Conservation (phyloP, 352 stramenopile genomes). For the Phytophthora tentaculata region DNA sequence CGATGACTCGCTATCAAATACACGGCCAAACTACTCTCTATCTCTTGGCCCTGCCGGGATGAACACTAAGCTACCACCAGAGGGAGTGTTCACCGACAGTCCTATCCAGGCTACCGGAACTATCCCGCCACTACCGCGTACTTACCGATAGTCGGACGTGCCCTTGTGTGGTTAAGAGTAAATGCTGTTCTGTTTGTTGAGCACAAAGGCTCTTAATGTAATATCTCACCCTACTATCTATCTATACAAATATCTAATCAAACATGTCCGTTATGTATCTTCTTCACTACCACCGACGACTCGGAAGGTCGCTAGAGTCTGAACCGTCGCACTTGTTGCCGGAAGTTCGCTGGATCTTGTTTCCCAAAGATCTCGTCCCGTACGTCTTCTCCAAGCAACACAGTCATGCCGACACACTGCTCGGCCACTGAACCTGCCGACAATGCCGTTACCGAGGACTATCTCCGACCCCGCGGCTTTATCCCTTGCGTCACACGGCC, state of each 20-base stretch:
- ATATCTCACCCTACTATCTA: not conserved
- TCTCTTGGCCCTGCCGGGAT: not conserved
- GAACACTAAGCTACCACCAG: not conserved
- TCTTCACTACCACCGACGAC: not conserved
- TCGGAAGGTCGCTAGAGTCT: not conserved
- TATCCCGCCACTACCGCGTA: not conserved
- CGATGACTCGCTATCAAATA: not conserved
- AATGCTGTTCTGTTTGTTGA: conserved; percentile 14
- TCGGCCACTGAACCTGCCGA: too few species aligned
- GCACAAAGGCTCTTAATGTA: not conserved
- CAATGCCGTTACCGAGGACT: not conserved
- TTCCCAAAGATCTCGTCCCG: too few species aligned
- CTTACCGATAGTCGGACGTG: not conserved
- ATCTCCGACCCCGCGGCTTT: not conserved
- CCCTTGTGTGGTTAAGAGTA: not conserved
- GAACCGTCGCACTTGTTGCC: not conserved
- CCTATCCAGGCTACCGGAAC: not conserved
- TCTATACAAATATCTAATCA: not conserved
- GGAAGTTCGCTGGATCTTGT: not conserved
- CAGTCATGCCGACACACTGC: too few species aligned
- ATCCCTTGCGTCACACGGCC: not conserved
- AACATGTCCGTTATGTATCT: not conserved
- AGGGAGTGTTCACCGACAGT: not conserved
- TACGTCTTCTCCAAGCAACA: not conserved
- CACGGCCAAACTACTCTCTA: not conserved